phyloP scores from a whole-genome alignment of 805 yeast genomes.

The Danielia oregonensis region DNA sequence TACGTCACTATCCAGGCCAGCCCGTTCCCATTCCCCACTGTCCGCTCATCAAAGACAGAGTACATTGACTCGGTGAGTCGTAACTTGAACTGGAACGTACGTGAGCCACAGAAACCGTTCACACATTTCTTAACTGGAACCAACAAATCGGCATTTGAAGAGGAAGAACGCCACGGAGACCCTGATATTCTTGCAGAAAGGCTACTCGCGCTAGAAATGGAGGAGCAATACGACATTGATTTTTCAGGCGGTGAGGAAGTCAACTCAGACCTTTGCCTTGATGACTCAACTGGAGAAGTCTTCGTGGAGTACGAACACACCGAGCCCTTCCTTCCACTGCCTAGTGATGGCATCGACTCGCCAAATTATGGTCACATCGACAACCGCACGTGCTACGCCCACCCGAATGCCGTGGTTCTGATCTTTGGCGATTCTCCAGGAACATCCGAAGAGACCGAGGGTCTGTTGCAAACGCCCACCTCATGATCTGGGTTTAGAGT shows the following conservation, averaged over 20 bases:
- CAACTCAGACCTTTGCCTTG: slow-evolving; percentile 9
- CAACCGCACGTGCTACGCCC: slow-evolving; percentile 40
- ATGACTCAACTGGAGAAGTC: slow-evolving; percentile 13
- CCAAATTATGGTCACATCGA: slow-evolving; percentile 27
- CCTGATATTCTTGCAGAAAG: slow-evolving; percentile 9
- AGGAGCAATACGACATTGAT: slow-evolving; percentile 34
- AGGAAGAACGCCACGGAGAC: slow-evolving; percentile 14
- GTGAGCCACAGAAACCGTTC: slow-evolving; percentile 85
- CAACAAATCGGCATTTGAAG: slow-evolving; percentile 35
- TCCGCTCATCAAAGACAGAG: slow-evolving; percentile 67
- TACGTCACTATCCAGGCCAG: slow-evolving; percentile 82
- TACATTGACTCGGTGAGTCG: slow-evolving; percentile 82
- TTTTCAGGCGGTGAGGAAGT: slow-evolving; percentile 24
- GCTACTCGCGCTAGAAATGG: slow-evolving; percentile 10
- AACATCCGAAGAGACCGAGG: slow-evolving; percentile 2
- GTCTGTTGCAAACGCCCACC: no score
- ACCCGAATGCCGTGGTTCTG: slow-evolving; percentile 38
- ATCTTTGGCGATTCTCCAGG: slow-evolving; percentile 10
- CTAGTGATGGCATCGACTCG: slow-evolving; percentile 29
- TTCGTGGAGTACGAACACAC: slow-evolving; percentile 19
- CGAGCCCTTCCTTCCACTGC: slow-evolving; percentile 25
- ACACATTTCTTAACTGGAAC: slow-evolving; percentile 55
- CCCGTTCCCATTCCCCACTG: slow-evolving; percentile 92
- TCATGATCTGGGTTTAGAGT: no score
- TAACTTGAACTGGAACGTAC: slow-evolving; percentile 88